Conservation (phyloP, 352 stramenopile genomes). For the Pythium biforme region DNA sequence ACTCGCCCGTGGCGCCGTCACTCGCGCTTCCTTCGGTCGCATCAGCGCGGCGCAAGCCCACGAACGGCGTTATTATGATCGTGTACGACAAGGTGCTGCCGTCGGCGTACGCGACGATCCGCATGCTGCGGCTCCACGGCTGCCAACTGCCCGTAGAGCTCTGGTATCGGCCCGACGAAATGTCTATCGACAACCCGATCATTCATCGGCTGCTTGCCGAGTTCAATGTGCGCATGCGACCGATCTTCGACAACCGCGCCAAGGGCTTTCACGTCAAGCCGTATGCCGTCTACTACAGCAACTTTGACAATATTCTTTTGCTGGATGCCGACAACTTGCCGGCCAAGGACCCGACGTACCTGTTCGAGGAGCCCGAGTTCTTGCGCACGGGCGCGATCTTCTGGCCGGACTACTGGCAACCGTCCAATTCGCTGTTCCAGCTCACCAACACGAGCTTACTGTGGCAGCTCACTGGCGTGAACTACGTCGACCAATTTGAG, state of each 20-base stretch:
- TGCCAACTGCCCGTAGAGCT: slow-evolving; percentile 80
- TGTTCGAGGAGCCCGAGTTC: slow-evolving; percentile 83
- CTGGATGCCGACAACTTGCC: slow-evolving; percentile 84
- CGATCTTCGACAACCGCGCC: slow-evolving; percentile 74
- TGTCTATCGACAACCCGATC: slow-evolving; percentile 81
- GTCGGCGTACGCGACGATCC: slow-evolving; percentile 76
- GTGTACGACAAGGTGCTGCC: slow-evolving; percentile 83
- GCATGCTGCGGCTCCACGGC: slow-evolving; percentile 71
- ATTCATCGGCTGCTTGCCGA: slow-evolving; percentile 63
- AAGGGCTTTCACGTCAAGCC: slow-evolving; percentile 83
- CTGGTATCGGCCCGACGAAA: slow-evolving; percentile 85
- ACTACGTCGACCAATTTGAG: slow-evolving; percentile 81
- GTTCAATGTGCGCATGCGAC: slow-evolving; percentile 74
- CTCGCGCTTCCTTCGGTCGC: slow-evolving; percentile 52
- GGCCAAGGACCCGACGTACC: slow-evolving; percentile 75
- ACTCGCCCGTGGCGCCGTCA: slow-evolving; percentile 64
- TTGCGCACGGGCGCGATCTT: slow-evolving; percentile 75
- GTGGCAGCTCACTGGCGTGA: slow-evolving; percentile 74
- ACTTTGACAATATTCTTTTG: slow-evolving; percentile 82
- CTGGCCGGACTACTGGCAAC: slow-evolving; percentile 86
- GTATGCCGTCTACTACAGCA: slow-evolving; percentile 85
- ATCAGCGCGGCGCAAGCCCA: slow-evolving; percentile 45
- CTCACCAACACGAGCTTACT: slow-evolving; percentile 69
- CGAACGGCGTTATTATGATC: slow-evolving; percentile 81
- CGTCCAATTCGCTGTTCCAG: slow-evolving; percentile 79